Evolutionary conservation across 2,329 filamentous ascomycete genomes (phyloP), one percentile per base, ranked within the genome.

Genomic region (Xylariaceae sp.): DNA sequence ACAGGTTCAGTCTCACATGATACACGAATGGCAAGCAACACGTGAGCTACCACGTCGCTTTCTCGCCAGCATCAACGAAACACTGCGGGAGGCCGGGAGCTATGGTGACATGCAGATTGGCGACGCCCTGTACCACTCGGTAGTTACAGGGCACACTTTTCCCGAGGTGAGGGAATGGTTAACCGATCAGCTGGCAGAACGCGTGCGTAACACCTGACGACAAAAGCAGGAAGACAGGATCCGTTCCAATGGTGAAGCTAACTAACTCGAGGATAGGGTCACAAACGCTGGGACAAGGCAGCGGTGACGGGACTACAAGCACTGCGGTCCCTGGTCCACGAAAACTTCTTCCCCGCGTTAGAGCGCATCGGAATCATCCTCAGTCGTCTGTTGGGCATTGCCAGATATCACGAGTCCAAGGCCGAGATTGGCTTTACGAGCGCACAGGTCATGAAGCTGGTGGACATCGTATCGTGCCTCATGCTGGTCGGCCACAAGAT

Each of bases 281-380:
- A 94, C 53, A 96, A 95, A 63, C 74, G 92, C 34, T 98, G 92
- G 92, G 89, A 97, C 47, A 94, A 90, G 55, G 83, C 85, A 5
- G 84, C 94, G 2, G 73, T 77, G 2, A 78, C 79, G 3, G 87
- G 88, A 1, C 81, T 96, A 14, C 81, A 86, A 43, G 83, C 79
- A 38, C 72, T 97, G 8, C 78, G 88, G 34, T 76, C 78, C 36
- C 71, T 97, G 9, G 71, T 88, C 0, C 89, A 95, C 55, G 83
- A 95, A 56, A 89, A 94, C 59, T 79, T 96, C 36, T 71, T 97
- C 2, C 92, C 92, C 0, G 88, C 87, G 1, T 69, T 97, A 2
- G 88, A 97, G 52, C 80, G 90, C 36, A 84, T 85, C 50, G 76
- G 77, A 32, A 79, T 96, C 16, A 81, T 95, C 21, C 74, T 95